phyloP scores from a whole-genome alignment of 352 stramenopile genomes.

The Globisporangium carolinianum region DNA sequence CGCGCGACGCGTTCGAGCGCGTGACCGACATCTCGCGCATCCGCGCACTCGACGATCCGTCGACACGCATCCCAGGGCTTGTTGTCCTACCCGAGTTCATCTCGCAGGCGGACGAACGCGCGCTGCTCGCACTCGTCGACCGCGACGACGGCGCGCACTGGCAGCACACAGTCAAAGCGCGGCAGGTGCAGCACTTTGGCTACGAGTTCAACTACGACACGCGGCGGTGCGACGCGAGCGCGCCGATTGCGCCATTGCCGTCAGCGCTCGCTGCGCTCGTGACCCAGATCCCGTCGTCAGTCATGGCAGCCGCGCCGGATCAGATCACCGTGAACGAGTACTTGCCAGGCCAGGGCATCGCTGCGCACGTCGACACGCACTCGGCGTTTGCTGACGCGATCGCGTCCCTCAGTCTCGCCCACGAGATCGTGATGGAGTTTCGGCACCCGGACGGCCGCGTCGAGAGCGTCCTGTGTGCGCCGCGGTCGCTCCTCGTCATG shows the following conservation, averaged over 20 bases:
- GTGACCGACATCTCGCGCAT: constrained; percentile 55
- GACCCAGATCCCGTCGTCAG: constrained; percentile 35
- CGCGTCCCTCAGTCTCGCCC: constrained; percentile 67
- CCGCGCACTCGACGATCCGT: constrained; percentile 27
- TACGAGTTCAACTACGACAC: constrained; percentile 87
- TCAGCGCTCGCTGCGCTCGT: constrained; percentile 33
- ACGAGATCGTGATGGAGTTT: constrained; percentile 85
- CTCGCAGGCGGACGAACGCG: constrained; percentile 40
- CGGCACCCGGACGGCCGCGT: constrained; percentile 46
- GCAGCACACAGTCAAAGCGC: constrained; percentile 68
- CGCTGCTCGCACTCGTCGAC: constrained; percentile 56
- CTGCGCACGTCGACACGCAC: constrained; percentile 85
- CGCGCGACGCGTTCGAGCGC: constrained; percentile 43
- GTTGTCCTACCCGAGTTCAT: constrained; percentile 61
- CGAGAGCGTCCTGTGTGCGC: constrained; percentile 60
- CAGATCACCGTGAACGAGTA: constrained; percentile 90
- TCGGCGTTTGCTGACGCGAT: constrained; percentile 83
- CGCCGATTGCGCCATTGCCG: constrained; percentile 47
- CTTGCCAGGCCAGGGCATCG: constrained; percentile 81
- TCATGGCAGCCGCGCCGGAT: constrained; percentile 56
- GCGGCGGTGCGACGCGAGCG: constrained; percentile 40
- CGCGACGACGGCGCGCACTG: constrained; percentile 39
- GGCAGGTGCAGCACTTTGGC: constrained; percentile 86
- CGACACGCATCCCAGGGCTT: constrained; percentile 51
- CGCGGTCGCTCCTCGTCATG: constrained; percentile 79